Evolutionary conservation across 179 eudicot species (phyloP), one percentile per base, ranked within the genome.

Genomic region (Dionaea muscipula): DNA sequence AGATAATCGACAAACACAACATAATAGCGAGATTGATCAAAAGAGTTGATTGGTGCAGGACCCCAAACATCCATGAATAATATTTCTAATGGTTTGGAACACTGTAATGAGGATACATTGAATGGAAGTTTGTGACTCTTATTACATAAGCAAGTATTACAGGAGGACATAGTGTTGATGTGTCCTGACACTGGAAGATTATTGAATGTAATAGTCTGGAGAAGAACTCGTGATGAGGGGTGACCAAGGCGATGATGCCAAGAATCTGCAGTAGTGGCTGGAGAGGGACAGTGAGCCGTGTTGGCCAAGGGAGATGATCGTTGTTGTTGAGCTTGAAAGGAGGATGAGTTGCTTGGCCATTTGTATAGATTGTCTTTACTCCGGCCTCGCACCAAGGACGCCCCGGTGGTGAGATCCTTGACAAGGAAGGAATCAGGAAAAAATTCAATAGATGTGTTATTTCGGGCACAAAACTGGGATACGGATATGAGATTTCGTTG

Each of bases 21-120:
- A 9, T 63, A 64, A 17, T 64, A 55, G 14, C 22, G 51, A 11
- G 47, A 21, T 3, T 47, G 50, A 51, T 61, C 40, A 6, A 4
- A 2, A 5, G 56, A 50, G 0, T 26, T 12, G 16, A n/a, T 1
- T 0, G 57, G 57, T 0, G 49, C 25, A 2, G 39, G 45, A 2
- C 57, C 21, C 64, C 64, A 60, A 17, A 60, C 40, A 51, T 60
- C 64, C 0, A 20, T 11, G 16, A 7, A 60, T 5, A 51, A 10
- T 0, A 51, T 6, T 13, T 39, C 50, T n/a, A 60, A 11, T 8
- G 25, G 40, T 13, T 12, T 1, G 0, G 19, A 0, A 0, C 43
- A 26, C 2, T 4, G 2, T 1, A 36, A 4, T 0, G 20, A 1
- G 16, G 26, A 35, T 4, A 2, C 0, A 25, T 1, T 0, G 38